These are phyloP conservation scores for Backusella psychrophila DNA, from an alignment of 192 early-diverging fungal species.

Conservation along the genomic window DNA sequence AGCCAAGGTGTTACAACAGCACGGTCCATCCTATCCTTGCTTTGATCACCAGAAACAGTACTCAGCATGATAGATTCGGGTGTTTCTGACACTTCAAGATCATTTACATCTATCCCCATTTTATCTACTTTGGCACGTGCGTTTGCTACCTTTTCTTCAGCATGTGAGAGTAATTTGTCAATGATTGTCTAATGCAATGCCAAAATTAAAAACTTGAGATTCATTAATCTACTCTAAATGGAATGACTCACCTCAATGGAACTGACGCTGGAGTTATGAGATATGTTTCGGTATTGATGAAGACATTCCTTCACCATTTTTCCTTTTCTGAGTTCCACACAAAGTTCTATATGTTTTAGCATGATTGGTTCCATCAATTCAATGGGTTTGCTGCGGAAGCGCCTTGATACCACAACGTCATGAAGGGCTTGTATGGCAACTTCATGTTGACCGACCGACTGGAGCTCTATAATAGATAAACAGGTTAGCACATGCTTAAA, in stretches of 20 bases:
- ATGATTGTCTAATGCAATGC: conserved; percentile 63
- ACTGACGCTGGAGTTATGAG: conserved; percentile 87
- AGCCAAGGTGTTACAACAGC: conserved; percentile 98
- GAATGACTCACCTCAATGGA: conserved; percentile 70
- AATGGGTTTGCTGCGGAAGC: conserved; percentile 78
- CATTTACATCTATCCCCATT: conserved; percentile 85
- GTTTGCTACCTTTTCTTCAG: conserved; percentile 82
- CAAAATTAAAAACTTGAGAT: not conserved
- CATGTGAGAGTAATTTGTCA: conserved; percentile 77
- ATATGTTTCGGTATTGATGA: conserved; percentile 97
- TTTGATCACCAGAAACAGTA: conserved; percentile 91
- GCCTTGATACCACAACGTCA: conserved; percentile 89
- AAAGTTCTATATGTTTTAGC: conserved; percentile 88
- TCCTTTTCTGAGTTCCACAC: conserved; percentile 81
- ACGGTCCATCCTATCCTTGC: conserved; percentile 94
- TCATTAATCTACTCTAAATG: not conserved
- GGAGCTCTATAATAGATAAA: conserved; percentile 52
- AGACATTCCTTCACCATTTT: conserved; percentile 94
- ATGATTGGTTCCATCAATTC: conserved; percentile 87
- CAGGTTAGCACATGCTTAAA: not conserved
- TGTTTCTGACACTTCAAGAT: conserved; percentile 94
- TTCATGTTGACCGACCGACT: conserved; percentile 83
- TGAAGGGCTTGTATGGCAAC: conserved; percentile 85
- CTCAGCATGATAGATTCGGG: conserved; percentile 96
- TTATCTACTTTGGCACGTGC: conserved; percentile 92